Percentiles rank a stretch among this genome's conserved stretches.
phyloP scores from a whole-genome alignment of 306 rosid species.

The Abrus precatorius region DNA sequence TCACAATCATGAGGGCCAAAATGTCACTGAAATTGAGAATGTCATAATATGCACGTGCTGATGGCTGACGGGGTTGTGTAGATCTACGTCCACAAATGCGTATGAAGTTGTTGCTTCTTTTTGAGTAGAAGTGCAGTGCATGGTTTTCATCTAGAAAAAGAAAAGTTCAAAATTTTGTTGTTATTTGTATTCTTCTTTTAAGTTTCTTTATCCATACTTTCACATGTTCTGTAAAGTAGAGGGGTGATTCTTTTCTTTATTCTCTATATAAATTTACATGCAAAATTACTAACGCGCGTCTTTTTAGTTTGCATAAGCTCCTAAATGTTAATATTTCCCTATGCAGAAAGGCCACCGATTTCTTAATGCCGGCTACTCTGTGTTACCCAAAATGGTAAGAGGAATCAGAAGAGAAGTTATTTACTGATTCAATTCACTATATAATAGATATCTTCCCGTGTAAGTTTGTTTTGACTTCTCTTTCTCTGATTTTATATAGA shows the following conservation, averaged over 20 bases:
- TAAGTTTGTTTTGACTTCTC: too few species aligned
- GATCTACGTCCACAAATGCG: conserved; percentile 10
- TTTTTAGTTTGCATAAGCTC: neutral
- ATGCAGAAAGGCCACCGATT: neutral
- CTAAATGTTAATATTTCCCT: neutral
- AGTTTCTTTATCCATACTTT: neutral
- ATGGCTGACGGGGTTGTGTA: neutral
- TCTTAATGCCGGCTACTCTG: too few species aligned
- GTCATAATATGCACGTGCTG: neutral
- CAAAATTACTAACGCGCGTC: neutral
- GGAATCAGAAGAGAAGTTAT: too few species aligned
- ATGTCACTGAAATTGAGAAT: conserved; percentile 11
- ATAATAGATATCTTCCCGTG: too few species aligned
- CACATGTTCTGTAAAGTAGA: neutral
- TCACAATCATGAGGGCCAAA: neutral
- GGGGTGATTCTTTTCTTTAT: neutral
- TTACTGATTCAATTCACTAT: too few species aligned
- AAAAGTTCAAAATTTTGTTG: neutral
- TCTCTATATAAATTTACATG: neutral
- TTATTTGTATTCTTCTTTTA: neutral
- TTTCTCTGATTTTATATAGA: too few species aligned
- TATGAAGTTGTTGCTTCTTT: neutral
- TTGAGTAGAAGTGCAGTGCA: neutral
- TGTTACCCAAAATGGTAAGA: too few species aligned
- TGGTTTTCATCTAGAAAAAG: neutral